These are phyloP conservation scores for Thalassia testudinum DNA, from an alignment of 116 monocot species.

Conservation along the genomic window DNA sequence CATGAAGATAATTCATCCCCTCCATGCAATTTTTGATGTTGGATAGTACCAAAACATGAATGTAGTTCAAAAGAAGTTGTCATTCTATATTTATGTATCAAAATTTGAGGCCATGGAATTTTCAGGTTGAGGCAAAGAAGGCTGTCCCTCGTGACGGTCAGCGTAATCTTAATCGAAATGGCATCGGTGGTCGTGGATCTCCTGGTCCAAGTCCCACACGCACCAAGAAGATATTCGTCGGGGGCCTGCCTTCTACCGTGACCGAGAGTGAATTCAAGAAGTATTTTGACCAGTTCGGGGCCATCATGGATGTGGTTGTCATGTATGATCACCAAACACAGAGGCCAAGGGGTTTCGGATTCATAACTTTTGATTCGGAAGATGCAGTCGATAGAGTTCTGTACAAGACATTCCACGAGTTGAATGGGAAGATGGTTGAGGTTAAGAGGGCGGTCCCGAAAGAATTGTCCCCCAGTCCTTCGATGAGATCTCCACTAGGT, in stretches of 20 bases:
- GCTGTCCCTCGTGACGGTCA: conserved; percentile 87
- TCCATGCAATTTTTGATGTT: background rate
- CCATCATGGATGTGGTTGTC: conserved; percentile 43
- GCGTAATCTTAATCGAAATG: conserved; percentile 26
- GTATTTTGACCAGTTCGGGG: conserved; percentile 38
- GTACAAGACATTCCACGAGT: conserved; percentile 42
- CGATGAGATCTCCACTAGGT: conserved; percentile 31
- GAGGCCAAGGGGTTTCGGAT: conserved; percentile 32
- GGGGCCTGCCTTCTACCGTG: conserved; percentile 41
- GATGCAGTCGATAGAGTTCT: conserved; percentile 48
- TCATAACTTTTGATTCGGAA: conserved; percentile 39
- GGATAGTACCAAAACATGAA: background rate
- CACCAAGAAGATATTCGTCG: conserved; percentile 67
- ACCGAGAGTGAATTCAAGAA: conserved; percentile 37
- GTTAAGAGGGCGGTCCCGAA: conserved; percentile 54
- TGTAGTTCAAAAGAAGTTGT: background rate
- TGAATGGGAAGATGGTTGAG: conserved; percentile 49
- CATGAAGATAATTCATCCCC: background rate
- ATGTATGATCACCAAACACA: conserved; percentile 59
- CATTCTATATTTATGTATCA: background rate
- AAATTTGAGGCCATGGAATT: background rate
- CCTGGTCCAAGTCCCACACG: conserved; percentile 14
- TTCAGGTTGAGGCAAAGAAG: conserved; percentile 88
- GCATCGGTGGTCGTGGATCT: conserved; percentile 26
- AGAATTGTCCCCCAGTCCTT: conserved; percentile 49